Percentiles rank a stretch among this genome's conserved stretches.
These are phyloP conservation scores for Colletotrichum zoysiae DNA, from an alignment of 2,329 filamentous ascomycete species.

Conservation along the genomic window DNA sequence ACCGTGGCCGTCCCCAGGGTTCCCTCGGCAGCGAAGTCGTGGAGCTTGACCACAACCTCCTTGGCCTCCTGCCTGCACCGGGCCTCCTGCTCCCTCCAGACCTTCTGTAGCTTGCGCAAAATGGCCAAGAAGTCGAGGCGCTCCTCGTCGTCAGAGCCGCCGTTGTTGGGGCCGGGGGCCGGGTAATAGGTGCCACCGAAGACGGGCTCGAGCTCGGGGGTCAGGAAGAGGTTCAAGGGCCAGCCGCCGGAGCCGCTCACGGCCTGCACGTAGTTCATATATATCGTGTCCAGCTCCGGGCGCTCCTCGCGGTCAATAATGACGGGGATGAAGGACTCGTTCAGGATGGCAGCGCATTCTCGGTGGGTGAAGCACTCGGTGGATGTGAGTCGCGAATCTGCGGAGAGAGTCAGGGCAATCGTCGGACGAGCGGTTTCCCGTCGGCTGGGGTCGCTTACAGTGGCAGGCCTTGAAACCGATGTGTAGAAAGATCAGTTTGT, in stretches of 20 bases:
- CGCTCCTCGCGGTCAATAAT: slow-evolving; percentile 95
- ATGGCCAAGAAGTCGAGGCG: slow-evolving; percentile 87
- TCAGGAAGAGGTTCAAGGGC: slow-evolving; percentile 97
- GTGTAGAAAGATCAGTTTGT: slow-evolving; percentile 92
- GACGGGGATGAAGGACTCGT: slow-evolving; percentile 89
- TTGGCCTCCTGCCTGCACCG: slow-evolving; percentile 86
- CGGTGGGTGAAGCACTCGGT: slow-evolving; percentile 90
- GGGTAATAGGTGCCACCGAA: slow-evolving; percentile 98
- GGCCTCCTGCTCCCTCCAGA: slow-evolving; percentile 88
- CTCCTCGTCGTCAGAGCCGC: slow-evolving; percentile 62
- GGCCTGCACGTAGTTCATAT: slow-evolving; percentile 98
- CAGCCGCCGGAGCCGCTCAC: slow-evolving; percentile 91
- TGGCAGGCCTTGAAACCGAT: slow-evolving; percentile 97
- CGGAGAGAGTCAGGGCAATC: slow-evolving; percentile 15
- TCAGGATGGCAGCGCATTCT: slow-evolving; percentile 84
- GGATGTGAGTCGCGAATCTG: slow-evolving; percentile 91
- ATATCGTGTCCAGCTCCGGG: slow-evolving; percentile 93
- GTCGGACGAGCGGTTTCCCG: not conserved
- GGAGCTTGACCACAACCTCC: slow-evolving; percentile 83
- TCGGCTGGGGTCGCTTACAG: slow-evolving; percentile 68
- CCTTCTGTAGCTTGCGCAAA: slow-evolving; percentile 78
- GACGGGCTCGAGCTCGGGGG: slow-evolving; percentile 90
- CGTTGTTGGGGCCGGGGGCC: slow-evolving; percentile 73
- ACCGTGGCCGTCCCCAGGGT: slow-evolving; percentile 67
- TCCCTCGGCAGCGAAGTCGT: slow-evolving; percentile 90